Base-by-base conservation (phyloP, 1,284 basidiomycete species). In the Heimioporus punctisporus region DNA sequence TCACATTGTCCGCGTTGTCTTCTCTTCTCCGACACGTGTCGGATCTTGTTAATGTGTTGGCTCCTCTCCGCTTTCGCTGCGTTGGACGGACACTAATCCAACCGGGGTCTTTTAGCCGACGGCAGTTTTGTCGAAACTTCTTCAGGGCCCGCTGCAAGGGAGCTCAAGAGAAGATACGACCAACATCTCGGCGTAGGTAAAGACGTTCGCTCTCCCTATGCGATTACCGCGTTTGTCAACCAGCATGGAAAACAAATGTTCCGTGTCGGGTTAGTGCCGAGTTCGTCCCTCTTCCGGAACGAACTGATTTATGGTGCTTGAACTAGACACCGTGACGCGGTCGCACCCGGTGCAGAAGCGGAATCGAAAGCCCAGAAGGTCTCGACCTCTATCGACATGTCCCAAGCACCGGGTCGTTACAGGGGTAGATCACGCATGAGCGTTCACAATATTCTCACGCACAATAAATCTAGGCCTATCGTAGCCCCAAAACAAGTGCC, bases 61-160 rank as follows among this genome's bases (percentile, higher is more conserved):
- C 28, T 27, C 25, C 12, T 48, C 15, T 21, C 31, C 19, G 14
- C 41, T 41, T 55, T 55, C 17, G 21, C 15, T 46, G 17, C 39
- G 39, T 42, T 12, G 26, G 21, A 50, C 48, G 48, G 24, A 41
- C 46, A 26, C 53, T 56, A 23, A 57, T 26, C 21, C 5, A 4
- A 19, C 40, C 26, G 51, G 51, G 51, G 27, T 48, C 21, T 54
- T 57, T 46, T 54, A 89, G 88, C 80, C 56, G 88, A 92, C 65
- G 84, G 84, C 55, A 87, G 77, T 49, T 93, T 87, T 65, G 82
- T 92, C 30, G 90, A 93, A 65, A 92, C 88, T 3, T 82, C 88
- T 9, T 90, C 86, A 52, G 88, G 85, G 10, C 75, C 79, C 26
- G 88, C 85, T 25, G 89, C 89, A 17, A 80, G 83, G 43, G 87